Base-by-base conservation (phyloP, 768 basidiomycete species). In the Cystofilobasidium bisporidii region DNA sequence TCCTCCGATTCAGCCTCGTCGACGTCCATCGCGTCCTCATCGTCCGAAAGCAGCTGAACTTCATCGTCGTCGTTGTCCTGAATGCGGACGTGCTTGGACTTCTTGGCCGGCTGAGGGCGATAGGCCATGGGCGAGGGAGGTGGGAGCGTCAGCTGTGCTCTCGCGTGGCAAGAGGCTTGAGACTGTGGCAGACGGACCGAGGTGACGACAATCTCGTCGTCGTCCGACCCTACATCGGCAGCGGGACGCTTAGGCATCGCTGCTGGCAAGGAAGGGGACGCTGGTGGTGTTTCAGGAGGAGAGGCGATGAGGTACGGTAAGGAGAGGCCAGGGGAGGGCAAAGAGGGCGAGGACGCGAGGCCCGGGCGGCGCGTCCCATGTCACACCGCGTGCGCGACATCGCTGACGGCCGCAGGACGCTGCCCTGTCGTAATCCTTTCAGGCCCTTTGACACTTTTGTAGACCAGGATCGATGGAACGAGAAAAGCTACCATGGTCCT, bases 51-150 rank as follows among this genome's bases (percentile, higher is more conserved):
- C 4, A 88, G 78, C 55, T 79, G 80, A 28, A 80, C 81, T 17
- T 83, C 83, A 59, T 87, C 80, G 43, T 77, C 79, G 53, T 81
- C 83, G 12, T 82, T 82, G 63, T 86, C 79, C 58, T 56, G 15
- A 30, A 56, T 56, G 12, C 28, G 26, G 53, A 56, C 53, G 15
- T 56, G 26, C 28, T n/a, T 28, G 1, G 53, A 4, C 53, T 32
- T 56, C 53, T 56, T 56, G 6, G 15, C 20, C 15, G 53, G 53
- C 53, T 56, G 53, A 6, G 50, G 53, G 22, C 3, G 47, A 24
- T 2, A 14, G 30, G 28, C 2, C 28, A 56, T 5, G 30, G 18
- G 17, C 6, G 28, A 15, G 28, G 26, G 53, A 32, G 53, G 28
- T 24, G 50, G 2, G 50, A 24, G 22, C 11, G n/a, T n/a, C n/a